These are phyloP conservation scores for Lolium perenne DNA, from an alignment of 176 grass and related monocot species.

Conservation along the genomic window DNA sequence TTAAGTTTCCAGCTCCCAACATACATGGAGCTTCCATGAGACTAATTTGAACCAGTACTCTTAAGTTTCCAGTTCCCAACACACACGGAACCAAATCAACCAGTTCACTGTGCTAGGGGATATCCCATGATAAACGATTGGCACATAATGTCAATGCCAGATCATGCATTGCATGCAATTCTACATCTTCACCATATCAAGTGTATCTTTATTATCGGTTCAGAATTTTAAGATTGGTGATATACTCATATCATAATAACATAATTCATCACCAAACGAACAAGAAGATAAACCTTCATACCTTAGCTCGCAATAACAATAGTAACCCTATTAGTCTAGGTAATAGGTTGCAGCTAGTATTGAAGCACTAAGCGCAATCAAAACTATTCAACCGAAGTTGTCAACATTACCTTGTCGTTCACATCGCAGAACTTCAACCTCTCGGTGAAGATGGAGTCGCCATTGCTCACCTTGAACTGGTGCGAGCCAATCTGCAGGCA, in stretches of 20 bases:
- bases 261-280: not conserved
- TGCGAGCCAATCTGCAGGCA: constrained; percentile 89
- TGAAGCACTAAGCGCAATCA: not conserved
- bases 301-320: not conserved
- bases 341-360: not conserved
- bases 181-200: not conserved
- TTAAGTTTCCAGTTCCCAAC: constrained; percentile 22
- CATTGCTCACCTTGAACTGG: constrained; percentile 99
- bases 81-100: not conserved
- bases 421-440: constrained; percentile 92
- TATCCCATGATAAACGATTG: not conserved
- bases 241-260: not conserved
- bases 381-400: not conserved
- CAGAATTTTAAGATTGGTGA: not conserved
- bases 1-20: constrained; percentile 21
- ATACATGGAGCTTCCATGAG: not conserved
- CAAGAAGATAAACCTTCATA: not conserved
- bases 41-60: not conserved
- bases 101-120: not conserved
- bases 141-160: not conserved
- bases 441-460: constrained; percentile 97
- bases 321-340: not conserved
- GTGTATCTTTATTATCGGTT: not conserved
- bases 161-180: constrained; percentile 16
- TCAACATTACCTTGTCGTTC: constrained; percentile 78